Percentiles rank a stretch among this genome's conserved stretches.
These are phyloP conservation scores for Neurospora sp. DNA, from an alignment of 2,329 filamentous ascomycete species.

Conservation along the genomic window DNA sequence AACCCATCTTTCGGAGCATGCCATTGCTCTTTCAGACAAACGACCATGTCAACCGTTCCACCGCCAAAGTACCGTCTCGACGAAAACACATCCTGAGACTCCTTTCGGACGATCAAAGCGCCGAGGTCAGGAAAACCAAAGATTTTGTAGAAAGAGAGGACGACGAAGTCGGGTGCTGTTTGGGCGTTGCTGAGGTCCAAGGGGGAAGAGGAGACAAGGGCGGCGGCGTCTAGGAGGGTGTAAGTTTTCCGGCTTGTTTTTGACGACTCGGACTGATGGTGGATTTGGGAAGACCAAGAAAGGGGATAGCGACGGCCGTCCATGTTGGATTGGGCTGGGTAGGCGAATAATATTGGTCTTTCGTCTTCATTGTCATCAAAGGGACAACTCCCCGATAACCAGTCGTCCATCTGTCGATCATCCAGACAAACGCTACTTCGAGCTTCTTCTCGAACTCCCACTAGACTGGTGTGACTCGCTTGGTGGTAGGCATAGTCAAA, in stretches of 20 bases:
- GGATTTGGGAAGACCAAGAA: conserved; percentile 9
- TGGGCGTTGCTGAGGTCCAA: conserved; percentile 57
- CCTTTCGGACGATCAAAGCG: conserved; percentile 70
- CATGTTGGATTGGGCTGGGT: conserved; percentile 89
- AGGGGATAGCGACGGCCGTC: conserved; percentile 68
- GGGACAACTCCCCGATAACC: conserved; percentile 41
- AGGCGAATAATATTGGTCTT: conserved; percentile 54
- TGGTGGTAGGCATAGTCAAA: conserved; percentile 79
- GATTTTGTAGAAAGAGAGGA: conserved; percentile 92
- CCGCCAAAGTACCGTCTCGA: conserved; percentile 80
- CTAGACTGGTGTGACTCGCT: conserved; percentile 77
- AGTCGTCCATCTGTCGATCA: conserved; percentile 53
- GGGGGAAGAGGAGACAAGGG: conserved; percentile 65
- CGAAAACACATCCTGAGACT: conserved; percentile 47
- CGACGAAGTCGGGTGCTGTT: conserved; percentile 70
- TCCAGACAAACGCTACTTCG: conserved; percentile 54
- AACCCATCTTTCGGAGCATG: conserved; percentile 64
- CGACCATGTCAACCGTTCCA: conserved; percentile 86
- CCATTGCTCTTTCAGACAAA: conserved; percentile 70
- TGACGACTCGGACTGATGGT: not conserved
- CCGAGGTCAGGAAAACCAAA: conserved; percentile 93
- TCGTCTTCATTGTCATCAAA: conserved; percentile 20
- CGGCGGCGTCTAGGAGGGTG: conserved; percentile 76
- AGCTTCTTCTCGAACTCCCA: conserved; percentile 71
- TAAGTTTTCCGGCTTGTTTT: conserved; percentile 33